Base-by-base conservation (phyloP, 73 alveolate species). In the Paramecium sonneborni region DNA sequence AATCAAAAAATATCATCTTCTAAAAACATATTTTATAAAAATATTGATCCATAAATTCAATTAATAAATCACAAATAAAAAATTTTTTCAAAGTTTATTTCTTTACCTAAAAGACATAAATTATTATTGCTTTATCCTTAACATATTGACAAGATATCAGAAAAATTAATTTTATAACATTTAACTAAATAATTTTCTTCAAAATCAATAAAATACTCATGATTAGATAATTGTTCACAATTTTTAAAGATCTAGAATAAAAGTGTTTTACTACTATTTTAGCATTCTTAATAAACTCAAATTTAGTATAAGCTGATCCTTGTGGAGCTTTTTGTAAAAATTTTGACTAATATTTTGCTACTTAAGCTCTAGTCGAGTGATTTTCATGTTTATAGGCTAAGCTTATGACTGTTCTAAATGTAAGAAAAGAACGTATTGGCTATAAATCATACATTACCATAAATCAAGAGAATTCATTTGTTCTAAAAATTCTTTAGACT, bases 381-480 rank as follows among this genome's bases (percentile, higher is more conserved):
- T 88, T 88, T 76, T 88, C 41, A 70, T 88, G 70, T 70, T 88
- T 88, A 8, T 88, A 88, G 1, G 94, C 89, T 46, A 82, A 76
- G 70, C 90, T 88, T 91, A 88, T 88, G 9, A 91, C 94, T 41
- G 85, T 39, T 55, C 87, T 88, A 38, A 88, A 43, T 12, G 91
- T 43, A 9, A 88, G 70, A 7, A 46, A 76, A 43, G 91, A 55
- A 44, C 70, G 94, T n/a, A 5, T 35, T 6, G 94, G 91, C 30
- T 70, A 32, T n/a, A 88, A 58, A 38, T 88, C 69, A 57, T 91
- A 88, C 30, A 88, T 88, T 23, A 91, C 94, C 94, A 88, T 88
- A 70, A 70, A 88, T 28, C 94, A 88, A 21, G 74, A 38, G 11
- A 88, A 70, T 72, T 88, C 94, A 26, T 70, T 69, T 18, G 55